A percentile compares a stretch with the other conserved stretches of the same genome.
Conservation (phyloP, 2,329 filamentous ascomycete genomes). For the Aspergillus sclerotialis region DNA sequence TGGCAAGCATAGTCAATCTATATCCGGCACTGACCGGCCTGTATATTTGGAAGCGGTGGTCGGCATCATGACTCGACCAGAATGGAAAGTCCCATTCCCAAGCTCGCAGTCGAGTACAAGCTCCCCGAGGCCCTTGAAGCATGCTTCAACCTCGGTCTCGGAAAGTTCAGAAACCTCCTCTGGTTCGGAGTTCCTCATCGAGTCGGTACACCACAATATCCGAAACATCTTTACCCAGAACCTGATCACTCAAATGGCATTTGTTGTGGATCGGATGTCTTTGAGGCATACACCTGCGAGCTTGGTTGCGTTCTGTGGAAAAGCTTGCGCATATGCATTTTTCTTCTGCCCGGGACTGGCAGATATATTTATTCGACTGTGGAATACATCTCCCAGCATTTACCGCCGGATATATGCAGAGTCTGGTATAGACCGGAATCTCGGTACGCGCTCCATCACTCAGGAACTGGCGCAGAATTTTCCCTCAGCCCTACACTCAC, state of each 20-base stretch:
- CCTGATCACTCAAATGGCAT: constrained; percentile 71
- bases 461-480: constrained; percentile 64
- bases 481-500: constrained; percentile 55
- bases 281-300: constrained; percentile 64
- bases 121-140: constrained; percentile 24
- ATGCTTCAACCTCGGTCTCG: constrained; percentile 38
- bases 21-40: constrained; percentile 77
- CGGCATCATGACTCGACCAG: constrained; percentile 77
- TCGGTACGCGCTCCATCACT: constrained; percentile 44
- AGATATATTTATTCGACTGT: constrained; percentile 74
- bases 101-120: constrained; percentile 47
- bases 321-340: constrained; percentile 86
- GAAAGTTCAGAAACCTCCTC: constrained; percentile 50
- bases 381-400: constrained; percentile 62
- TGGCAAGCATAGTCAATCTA: constrained; percentile 64
- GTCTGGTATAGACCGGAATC: constrained; percentile 55
- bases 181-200: constrained; percentile 60
- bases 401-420: constrained; percentile 67
- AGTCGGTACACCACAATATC: constrained; percentile 81
- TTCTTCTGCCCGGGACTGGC: constrained; percentile 85
- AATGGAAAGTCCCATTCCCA: constrained; percentile 70
- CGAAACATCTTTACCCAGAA: constrained; percentile 81
- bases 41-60: constrained; percentile 70
- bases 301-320: constrained; percentile 78
- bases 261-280: constrained; percentile 86